A percentile compares a stretch with the other conserved stretches of the same genome.
Evolutionary conservation across 495 filamentous ascomycete species (phyloP).

Genomic region (Aspergillus heteromorphus): DNA sequence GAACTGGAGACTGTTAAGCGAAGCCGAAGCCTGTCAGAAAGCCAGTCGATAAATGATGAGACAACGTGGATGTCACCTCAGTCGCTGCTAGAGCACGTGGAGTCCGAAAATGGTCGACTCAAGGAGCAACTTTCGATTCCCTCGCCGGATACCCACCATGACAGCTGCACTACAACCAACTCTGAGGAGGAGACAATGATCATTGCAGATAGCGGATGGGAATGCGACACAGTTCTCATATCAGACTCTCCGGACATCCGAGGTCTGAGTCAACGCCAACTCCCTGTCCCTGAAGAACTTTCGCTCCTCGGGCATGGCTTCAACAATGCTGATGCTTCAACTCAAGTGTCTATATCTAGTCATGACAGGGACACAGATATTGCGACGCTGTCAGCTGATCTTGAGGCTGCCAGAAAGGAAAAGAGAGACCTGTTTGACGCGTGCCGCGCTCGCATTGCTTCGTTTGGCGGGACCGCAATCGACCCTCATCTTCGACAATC

Average conservation of each 20-base stretch:
- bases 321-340: conserved; percentile 12
- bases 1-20: conserved; percentile 43
- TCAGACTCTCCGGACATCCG: conserved; percentile 35
- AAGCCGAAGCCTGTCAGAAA: conserved; percentile 24
- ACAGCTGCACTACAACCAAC: neutral
- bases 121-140: conserved; percentile 18
- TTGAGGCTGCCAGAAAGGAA: conserved; percentile 34
- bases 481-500: conserved; percentile 26
- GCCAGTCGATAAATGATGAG: conserved; percentile 18
- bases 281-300: conserved; percentile 16
- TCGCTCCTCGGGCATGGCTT: conserved; percentile 11
- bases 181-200: conserved; percentile 27
- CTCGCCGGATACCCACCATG: conserved; percentile 4
- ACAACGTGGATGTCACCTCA: conserved; percentile 20
- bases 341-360: conserved; percentile 11
- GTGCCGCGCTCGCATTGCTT: conserved; percentile 30
- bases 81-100: conserved; percentile 18
- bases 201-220: conserved; percentile 27
- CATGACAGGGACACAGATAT: conserved; percentile 19
- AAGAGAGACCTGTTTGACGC: conserved; percentile 36
- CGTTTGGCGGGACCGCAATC: conserved; percentile 29
- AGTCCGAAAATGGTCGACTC: conserved; percentile 15
- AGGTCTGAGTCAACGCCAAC: conserved; percentile 4
- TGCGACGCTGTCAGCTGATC: conserved; percentile 22
- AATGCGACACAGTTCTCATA: conserved; percentile 22